Conservation (phyloP, 2,329 filamentous ascomycete species). For the Tolypocladium amazonense region DNA sequence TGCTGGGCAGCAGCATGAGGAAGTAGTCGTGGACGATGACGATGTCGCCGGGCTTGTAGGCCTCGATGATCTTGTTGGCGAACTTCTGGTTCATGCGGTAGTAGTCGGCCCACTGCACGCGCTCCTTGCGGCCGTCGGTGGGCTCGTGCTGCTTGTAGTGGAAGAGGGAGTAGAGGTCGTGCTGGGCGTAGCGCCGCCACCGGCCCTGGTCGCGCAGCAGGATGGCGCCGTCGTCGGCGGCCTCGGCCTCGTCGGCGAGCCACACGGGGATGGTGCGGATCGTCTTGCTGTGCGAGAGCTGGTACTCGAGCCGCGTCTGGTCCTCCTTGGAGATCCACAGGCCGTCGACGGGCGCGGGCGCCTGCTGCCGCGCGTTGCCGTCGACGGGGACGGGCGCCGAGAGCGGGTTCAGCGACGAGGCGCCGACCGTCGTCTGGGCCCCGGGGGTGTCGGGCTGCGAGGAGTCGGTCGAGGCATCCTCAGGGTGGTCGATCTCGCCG, state of each 20-base stretch:
- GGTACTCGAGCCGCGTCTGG: slow-evolving; percentile 60
- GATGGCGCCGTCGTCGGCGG: slow-evolving; percentile 50
- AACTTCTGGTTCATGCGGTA: slow-evolving; percentile 88
- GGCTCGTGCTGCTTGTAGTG: slow-evolving; percentile 95
- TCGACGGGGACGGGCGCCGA: slow-evolving; percentile 73
- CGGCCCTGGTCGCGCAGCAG: slow-evolving; percentile 70
- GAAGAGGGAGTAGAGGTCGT: slow-evolving; percentile 84
- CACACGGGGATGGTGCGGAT: slow-evolving; percentile 81
- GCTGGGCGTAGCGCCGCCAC: slow-evolving; percentile 85
- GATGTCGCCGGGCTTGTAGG: slow-evolving; percentile 87
- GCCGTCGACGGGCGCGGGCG: slow-evolving; percentile 54
- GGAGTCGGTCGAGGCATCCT: slow-evolving; percentile 35
- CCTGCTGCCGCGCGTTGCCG: slow-evolving; percentile 40
- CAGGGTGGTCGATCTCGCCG: slow-evolving; percentile 60
- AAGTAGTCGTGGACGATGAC: slow-evolving; percentile 93
- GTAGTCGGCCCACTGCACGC: slow-evolving; percentile 84
- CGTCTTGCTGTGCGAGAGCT: slow-evolving; percentile 60
- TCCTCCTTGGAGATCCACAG: slow-evolving; percentile 62
- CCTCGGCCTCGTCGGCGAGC: slow-evolving; percentile 69
- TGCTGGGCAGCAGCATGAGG: slow-evolving; percentile 76
- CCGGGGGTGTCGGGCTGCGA: slow-evolving; percentile 31
- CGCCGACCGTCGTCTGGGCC: slow-evolving; percentile 28
- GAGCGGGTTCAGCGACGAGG: slow-evolving; percentile 56
- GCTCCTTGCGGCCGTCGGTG: slow-evolving; percentile 71
- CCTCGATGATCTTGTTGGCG: slow-evolving; percentile 75